These are phyloP conservation scores for Ophiostoma novo-ulmi DNA, from an alignment of 2,329 filamentous ascomycete genomes.

Conservation along the genomic window DNA sequence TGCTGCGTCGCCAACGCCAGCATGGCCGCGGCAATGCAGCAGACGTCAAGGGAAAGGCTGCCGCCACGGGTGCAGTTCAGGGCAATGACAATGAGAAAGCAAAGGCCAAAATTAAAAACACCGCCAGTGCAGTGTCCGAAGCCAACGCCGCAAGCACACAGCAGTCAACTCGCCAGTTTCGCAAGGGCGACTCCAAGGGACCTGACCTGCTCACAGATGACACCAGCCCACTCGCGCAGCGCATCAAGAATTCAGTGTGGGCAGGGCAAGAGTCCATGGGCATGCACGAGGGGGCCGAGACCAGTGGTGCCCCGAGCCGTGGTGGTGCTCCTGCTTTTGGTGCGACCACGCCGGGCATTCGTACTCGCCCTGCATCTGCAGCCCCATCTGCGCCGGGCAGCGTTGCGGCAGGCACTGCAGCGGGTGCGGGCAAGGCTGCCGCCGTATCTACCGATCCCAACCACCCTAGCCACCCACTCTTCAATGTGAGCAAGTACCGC, in stretches of 20 bases:
- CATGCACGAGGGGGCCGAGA: background rate
- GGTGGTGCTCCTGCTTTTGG: background rate
- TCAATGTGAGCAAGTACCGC: conserved; percentile 46
- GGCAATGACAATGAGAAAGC: no score
- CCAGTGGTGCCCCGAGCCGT: background rate
- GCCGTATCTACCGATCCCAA: background rate
- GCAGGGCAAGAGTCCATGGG: conserved; percentile 21
- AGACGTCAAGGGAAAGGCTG: background rate
- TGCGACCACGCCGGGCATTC: background rate
- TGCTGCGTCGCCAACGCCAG: conserved; percentile 8
- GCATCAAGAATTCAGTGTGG: conserved; percentile 18
- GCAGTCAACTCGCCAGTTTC: conserved; percentile 24
- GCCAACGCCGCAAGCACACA: conserved; percentile 1
- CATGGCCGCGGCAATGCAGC: background rate
- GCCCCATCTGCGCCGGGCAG: background rate
- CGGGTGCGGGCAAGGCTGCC: no score
- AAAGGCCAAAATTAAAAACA: background rate
- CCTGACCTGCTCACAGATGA: conserved; percentile 28
- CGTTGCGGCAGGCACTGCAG: background rate
- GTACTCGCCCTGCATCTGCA: background rate
- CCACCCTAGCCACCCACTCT: conserved; percentile 31
- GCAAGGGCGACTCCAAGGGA: conserved; percentile 27
- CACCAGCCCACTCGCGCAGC: background rate
- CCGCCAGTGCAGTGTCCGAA: background rate
- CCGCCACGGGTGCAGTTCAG: no score